Evolutionary conservation across 2,329 filamentous ascomycete species (phyloP), one percentile per base, ranked within the genome.

Genomic region (Macrophomina pseudophaseolina): DNA sequence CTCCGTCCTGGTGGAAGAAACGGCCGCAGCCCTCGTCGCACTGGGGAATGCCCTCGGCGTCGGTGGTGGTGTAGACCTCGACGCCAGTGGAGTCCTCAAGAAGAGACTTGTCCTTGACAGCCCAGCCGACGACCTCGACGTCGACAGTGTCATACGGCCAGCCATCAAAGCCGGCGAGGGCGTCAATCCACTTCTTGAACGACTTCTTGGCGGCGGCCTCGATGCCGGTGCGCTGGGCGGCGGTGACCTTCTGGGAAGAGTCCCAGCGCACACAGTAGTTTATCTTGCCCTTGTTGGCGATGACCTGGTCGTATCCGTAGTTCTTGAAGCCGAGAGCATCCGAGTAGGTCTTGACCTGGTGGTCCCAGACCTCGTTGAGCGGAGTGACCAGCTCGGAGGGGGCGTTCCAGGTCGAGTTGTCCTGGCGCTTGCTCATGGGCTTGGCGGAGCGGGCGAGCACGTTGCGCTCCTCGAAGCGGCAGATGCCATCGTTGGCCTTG

Each of bases 241-340:
- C 78, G 0, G 76, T 78, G 7, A 81, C 76, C 1, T 73, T 71
- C 4, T 74, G 69, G 30, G 69, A 74, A 0, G 79, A 80, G 66
- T 83, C 80, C 81, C 81, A 83, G 49, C 81, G 78, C 4, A 83
- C 80, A 63, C 80, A 83, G 70, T 79, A 77, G 69, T 80, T 77
- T 70, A 80, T 71, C 68, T 71, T 75, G 70, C 80, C 74, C 62
- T 75, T 72, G 66, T 51, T 69, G 30, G 68, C 73, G 12, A 76
- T 70, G 66, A 75, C 68, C 62, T 74, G 71, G 54, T 59, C 40
- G 28, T 35, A 53, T 28, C 51, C 72, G 58, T 72, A 76, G 70
- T 76, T 76, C 69, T 72, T 74, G 70, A 75, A 75, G 63, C 66
- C 69, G 3, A 74, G 68, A 23, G 71, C 5, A 18, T 72, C 69